These are phyloP conservation scores for Trametopsis cervina DNA, from an alignment of 768 basidiomycete genomes.

Conservation along the genomic window DNA sequence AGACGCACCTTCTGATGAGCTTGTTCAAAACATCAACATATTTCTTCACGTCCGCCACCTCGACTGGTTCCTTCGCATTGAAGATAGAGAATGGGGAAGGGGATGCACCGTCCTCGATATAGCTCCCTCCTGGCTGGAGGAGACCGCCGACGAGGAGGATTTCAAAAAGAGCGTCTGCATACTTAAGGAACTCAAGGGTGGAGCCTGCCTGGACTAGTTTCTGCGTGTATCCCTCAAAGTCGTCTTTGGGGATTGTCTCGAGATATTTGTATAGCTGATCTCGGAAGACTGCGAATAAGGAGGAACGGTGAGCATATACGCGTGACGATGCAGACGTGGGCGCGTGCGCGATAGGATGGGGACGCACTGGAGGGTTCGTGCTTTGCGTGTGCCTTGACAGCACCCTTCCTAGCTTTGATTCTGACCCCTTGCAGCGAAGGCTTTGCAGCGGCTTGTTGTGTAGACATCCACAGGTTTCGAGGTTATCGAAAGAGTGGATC, in stretches of 20 bases:
- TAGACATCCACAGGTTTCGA: constrained; percentile 80
- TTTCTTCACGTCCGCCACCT: constrained; percentile 84
- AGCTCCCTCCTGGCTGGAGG: constrained; percentile 91
- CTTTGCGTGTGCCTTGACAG: constrained; percentile 87
- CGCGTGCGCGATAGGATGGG: constrained; percentile 4
- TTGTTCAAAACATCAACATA: constrained; percentile 94
- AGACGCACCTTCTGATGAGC: constrained; percentile 80
- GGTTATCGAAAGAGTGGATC: constrained; percentile 23
- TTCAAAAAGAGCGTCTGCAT: constrained; percentile 95
- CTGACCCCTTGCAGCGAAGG: constrained; percentile 90
- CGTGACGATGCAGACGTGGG: neutral
- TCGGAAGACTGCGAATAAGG: constrained; percentile 64
- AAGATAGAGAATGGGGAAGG: constrained; percentile 85
- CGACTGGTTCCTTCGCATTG: constrained; percentile 70
- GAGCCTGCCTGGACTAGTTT: constrained; percentile 90
- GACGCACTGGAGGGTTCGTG: constrained; percentile 77
- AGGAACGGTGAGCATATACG: constrained; percentile 3
- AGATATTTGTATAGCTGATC: constrained; percentile 91
- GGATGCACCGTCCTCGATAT: constrained; percentile 82
- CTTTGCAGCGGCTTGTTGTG: constrained; percentile 76
- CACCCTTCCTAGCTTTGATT: constrained; percentile 90
- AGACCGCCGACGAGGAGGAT: constrained; percentile 93
- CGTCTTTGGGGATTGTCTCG: constrained; percentile 70
- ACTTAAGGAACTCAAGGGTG: constrained; percentile 92
- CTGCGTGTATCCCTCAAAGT: constrained; percentile 75